phyloP scores from a whole-genome alignment of 2,329 filamentous ascomycete species.

The Neonectria hederae region DNA sequence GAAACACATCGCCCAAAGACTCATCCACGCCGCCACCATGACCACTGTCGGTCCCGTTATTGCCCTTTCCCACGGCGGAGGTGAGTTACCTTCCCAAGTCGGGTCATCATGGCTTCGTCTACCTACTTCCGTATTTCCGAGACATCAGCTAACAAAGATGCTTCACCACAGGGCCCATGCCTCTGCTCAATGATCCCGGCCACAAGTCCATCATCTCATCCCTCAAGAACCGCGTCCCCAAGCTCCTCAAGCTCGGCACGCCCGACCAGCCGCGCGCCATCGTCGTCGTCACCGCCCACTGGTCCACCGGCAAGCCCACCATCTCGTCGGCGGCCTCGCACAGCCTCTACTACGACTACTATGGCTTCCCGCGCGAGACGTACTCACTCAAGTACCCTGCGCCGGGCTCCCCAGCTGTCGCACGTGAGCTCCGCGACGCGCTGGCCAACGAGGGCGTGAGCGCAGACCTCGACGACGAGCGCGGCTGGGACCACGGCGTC shows the following conservation, averaged over 20 bases:
- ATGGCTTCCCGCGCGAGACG: slow-evolving; percentile 64
- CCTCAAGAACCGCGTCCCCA: slow-evolving; percentile 62
- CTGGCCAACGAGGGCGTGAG: slow-evolving; percentile 58
- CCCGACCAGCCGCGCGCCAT: slow-evolving; percentile 61
- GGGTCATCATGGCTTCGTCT: neutral
- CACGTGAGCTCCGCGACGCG: slow-evolving; percentile 56
- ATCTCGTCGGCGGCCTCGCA: slow-evolving; percentile 61
- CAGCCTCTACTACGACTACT: slow-evolving; percentile 66
- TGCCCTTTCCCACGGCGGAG: slow-evolving; percentile 61
- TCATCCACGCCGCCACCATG: slow-evolving; percentile 45
- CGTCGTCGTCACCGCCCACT: slow-evolving; percentile 67
- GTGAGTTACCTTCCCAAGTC: slow-evolving; percentile 39
- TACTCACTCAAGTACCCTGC: slow-evolving; percentile 67
- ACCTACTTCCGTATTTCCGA: slow-evolving; percentile 8
- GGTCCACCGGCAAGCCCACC: slow-evolving; percentile 59
- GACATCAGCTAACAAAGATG: neutral
- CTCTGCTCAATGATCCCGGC: slow-evolving; percentile 63
- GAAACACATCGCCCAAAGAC: slow-evolving; percentile 4
- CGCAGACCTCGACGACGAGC: slow-evolving; percentile 49
- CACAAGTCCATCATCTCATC: slow-evolving; percentile 62
- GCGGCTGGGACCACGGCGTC: slow-evolving; percentile 69
- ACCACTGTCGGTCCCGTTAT: slow-evolving; percentile 54
- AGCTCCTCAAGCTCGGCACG: slow-evolving; percentile 64
- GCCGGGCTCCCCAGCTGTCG: slow-evolving; percentile 63
- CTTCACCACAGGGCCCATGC: slow-evolving; percentile 61